Percentiles rank a stretch among this genome's conserved stretches.
Conservation (phyloP, 106 monocot species). For the Dendrobium catenatum region DNA sequence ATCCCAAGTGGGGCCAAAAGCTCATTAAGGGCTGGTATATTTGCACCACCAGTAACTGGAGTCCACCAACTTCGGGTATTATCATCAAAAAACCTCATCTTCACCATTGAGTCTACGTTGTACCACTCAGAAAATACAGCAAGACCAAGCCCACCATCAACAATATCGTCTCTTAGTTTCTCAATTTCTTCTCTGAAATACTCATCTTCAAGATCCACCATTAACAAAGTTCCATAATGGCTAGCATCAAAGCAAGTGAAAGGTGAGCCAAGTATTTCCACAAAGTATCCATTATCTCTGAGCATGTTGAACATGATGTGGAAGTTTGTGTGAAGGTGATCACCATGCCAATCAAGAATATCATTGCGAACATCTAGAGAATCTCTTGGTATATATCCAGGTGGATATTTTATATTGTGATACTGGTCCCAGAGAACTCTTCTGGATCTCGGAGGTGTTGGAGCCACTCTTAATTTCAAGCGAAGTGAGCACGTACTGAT, state of each 20-base stretch:
- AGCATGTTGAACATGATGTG: conserved; percentile 95
- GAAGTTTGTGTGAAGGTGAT: conserved; percentile 97
- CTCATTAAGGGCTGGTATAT: conserved; percentile 90
- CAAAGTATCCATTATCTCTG: conserved; percentile 77
- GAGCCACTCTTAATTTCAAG: conserved; percentile 72
- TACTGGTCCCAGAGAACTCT: conserved; percentile 92
- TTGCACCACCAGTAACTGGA: conserved; percentile 97
- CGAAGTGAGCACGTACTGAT: conserved; percentile 64
- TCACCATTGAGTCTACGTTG: conserved; percentile 89
- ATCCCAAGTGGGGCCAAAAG: conserved; percentile 88
- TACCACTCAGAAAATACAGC: conserved; percentile 96
- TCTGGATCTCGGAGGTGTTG: conserved; percentile 72
- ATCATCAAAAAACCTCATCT: conserved; percentile 98
- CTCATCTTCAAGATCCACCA: conserved; percentile 99
- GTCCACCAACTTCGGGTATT: conserved; percentile 99
- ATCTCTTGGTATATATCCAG: conserved; percentile 98
- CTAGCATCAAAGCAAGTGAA: conserved; percentile 95
- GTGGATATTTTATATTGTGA: conserved; percentile 97
- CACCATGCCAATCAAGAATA: conserved; percentile 99
- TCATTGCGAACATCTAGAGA: conserved; percentile 96
- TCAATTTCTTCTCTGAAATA: conserved; percentile 92
- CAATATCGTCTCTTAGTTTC: conserved; percentile 80
- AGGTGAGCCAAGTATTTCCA: conserved; percentile 94
- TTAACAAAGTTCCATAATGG: conserved; percentile 78
- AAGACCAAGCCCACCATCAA: conserved; percentile 65